These are phyloP conservation scores for Vanderwaltozyma yarrowii DNA, from an alignment of 805 yeast genomes.

Conservation along the genomic window DNA sequence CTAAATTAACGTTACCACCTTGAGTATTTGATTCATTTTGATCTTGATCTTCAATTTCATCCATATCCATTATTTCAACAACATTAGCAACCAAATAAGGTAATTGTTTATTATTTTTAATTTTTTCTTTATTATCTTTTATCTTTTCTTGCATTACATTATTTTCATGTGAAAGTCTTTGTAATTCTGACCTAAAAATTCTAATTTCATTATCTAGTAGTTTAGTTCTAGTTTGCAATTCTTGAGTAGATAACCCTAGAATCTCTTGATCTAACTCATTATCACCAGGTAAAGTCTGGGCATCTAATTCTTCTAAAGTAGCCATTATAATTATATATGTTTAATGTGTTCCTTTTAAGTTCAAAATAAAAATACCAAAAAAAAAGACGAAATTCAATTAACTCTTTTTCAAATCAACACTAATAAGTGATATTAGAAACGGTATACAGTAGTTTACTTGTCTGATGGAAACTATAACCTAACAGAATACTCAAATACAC, in stretches of 20 bases:
- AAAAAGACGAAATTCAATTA: no score
- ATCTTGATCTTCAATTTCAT: conserved; percentile 70
- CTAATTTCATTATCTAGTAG: conserved; percentile 90
- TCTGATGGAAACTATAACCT: no score
- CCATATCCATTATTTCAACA: conserved; percentile 84
- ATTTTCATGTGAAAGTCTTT: conserved; percentile 85
- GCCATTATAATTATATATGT: conserved; percentile 40
- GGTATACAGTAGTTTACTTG: no score
- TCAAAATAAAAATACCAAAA: no score
- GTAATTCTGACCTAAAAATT: conserved; percentile 85
- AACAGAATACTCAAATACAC: no score
- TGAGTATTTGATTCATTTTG: conserved; percentile 47
- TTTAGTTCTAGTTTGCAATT: conserved; percentile 75
- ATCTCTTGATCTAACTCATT: conserved; percentile 76
- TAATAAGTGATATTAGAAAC: no score
- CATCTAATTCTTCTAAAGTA: conserved; percentile 73
- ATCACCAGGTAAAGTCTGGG: conserved; percentile 34
- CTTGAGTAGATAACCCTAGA: conserved; percentile 64
- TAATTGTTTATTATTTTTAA: conserved; percentile 87
- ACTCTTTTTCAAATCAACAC: no score
- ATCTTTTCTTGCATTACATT: conserved; percentile 87
- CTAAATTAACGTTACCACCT: conserved; percentile 91
- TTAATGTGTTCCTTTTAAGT: no score
- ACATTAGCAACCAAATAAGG: conserved; percentile 96
- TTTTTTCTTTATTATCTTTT: conserved; percentile 92